Percentiles rank a stretch among this genome's conserved stretches.
Evolutionary conservation across 1,139 yeast genomes (phyloP).

Genomic region (Sugiyamaella paludigena): DNA sequence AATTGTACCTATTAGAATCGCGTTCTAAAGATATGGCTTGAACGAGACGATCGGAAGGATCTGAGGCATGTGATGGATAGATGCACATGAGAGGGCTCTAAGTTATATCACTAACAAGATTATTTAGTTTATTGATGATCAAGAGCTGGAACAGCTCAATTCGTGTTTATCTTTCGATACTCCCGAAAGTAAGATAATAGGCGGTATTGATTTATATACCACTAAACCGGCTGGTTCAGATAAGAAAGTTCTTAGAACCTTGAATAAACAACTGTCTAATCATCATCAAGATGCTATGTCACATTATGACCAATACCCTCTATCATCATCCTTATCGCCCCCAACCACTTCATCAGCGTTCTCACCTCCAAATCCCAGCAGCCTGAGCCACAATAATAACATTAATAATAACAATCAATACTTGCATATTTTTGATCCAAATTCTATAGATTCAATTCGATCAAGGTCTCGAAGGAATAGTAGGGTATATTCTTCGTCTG

Average conservation of each 20-base stretch:
- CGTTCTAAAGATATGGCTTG: too few relatives aligned
- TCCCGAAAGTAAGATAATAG: conserved; percentile 79
- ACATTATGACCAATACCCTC: conserved; percentile 23
- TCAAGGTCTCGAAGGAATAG: conserved; percentile 9
- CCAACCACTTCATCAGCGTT: conserved; percentile 18
- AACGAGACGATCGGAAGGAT: too few relatives aligned
- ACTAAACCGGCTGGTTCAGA: conserved; percentile 93
- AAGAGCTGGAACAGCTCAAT: conserved; percentile 84
- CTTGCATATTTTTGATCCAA: conserved; percentile 9
- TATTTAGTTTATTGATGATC: conserved; percentile 78
- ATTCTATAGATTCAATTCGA: background rate
- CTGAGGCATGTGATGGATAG: too few relatives aligned
- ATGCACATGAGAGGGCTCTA: too few relatives aligned
- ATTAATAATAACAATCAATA: conserved; percentile 2
- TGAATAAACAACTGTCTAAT: conserved; percentile 61
- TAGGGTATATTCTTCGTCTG: conserved; percentile 1
- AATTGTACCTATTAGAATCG: too few relatives aligned
- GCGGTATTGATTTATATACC: conserved; percentile 93
- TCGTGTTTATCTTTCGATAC: conserved; percentile 86
- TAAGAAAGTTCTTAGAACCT: conserved; percentile 78
- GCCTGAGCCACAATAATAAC: background rate
- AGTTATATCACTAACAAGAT: background rate
- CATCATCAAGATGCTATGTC: conserved; percentile 27
- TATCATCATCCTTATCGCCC: conserved; percentile 24
- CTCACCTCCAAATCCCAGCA: conserved; percentile 20